Percentiles rank a stretch among this genome's conserved stretches.
phyloP scores from a whole-genome alignment of 805 yeast genomes.

The Candida xyloterini region DNA sequence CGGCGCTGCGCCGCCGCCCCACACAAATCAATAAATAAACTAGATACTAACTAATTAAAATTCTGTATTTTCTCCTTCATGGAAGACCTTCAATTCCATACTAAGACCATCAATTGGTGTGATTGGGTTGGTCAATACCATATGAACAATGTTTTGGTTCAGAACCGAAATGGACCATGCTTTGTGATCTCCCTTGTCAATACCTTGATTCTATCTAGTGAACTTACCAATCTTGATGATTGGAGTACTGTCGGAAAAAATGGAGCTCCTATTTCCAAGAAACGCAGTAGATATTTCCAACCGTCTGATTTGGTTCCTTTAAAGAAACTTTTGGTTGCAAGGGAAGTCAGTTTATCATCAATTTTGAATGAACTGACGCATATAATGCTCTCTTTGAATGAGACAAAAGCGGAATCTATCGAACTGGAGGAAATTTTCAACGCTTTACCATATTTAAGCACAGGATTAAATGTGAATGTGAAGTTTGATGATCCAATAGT shows the following conservation, averaged over 20 bases:
- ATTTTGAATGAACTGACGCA: conserved; percentile 52
- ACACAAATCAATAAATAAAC: not conserved
- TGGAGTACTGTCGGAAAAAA: conserved; percentile 22
- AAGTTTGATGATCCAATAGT: conserved; percentile 44
- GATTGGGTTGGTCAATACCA: conserved; percentile 25
- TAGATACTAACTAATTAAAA: no score
- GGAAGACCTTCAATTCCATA: conserved; percentile 22
- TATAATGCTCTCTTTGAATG: conserved; percentile 35
- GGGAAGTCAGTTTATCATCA: conserved; percentile 33
- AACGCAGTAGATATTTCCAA: not conserved
- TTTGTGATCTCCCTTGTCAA: conserved; percentile 78
- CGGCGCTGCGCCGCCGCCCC: conserved; percentile 6
- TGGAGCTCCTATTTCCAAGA: not conserved
- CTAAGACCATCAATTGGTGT: conserved; percentile 30
- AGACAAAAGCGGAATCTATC: conserved; percentile 23
- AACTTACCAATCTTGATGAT: conserved; percentile 23
- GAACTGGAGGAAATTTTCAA: conserved; percentile 42
- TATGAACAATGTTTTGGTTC: conserved; percentile 61
- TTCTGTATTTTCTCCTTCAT: not conserved
- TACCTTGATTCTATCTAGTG: conserved; percentile 54
- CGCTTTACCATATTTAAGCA: conserved; percentile 58
- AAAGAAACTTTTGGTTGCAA: conserved; percentile 23
- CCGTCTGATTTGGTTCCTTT: conserved; percentile 16
- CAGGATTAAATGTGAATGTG: conserved; percentile 75
- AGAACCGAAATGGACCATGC: conserved; percentile 85